Base-by-base conservation (phyloP, 2,329 filamentous ascomycete species). In the Epichloe typhina region DNA sequence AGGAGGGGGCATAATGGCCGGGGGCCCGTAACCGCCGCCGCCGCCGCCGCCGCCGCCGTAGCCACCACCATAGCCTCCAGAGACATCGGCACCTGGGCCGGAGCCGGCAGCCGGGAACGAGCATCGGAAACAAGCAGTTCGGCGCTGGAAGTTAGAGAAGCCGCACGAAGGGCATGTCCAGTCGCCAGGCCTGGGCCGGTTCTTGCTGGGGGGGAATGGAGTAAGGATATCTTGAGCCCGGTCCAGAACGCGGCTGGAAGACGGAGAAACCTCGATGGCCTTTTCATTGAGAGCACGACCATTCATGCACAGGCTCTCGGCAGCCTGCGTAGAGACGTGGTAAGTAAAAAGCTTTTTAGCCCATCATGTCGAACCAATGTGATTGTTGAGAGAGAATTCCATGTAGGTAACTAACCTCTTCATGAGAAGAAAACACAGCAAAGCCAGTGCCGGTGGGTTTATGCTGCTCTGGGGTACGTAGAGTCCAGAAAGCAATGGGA, bases 371-470 rank as follows among this genome's bases (percentile, higher is more conserved):
- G 31, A 31, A 31, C 8, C 31, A 31, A 9, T 31, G 31, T 4
- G 4, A 31, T 11, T 11, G 4, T 31, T 31, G 19, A 39, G 19
- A 23, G 37, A 9, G 4, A 19, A 33, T 7, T 13, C 8, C 23
- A 23, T 8, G 33, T 15, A 43, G 49, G 31, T 12, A 52, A 75
- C 83, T 72, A 73, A 95, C 90, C 83, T 98, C 93, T 76, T 98
- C 93, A 65, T 98, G 93, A 45, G 91, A 97, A 56, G 93, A 97
- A 66, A 98, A 98, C 51, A 98, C 91, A 47, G 93, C 93, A 69
- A 98, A 98, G 50, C 93, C 93, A 50, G 91, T 95, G 42, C 93
- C 93, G 9, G 93, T 98, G n/a, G 93, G 93, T 76, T 98, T 98
- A 72, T 97, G 93, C 72, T 97, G 93, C 69, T 98, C 93, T 3